Base-by-base conservation (phyloP, 1,284 basidiomycete genomes). In the Pseudozyma flocculosa region DNA sequence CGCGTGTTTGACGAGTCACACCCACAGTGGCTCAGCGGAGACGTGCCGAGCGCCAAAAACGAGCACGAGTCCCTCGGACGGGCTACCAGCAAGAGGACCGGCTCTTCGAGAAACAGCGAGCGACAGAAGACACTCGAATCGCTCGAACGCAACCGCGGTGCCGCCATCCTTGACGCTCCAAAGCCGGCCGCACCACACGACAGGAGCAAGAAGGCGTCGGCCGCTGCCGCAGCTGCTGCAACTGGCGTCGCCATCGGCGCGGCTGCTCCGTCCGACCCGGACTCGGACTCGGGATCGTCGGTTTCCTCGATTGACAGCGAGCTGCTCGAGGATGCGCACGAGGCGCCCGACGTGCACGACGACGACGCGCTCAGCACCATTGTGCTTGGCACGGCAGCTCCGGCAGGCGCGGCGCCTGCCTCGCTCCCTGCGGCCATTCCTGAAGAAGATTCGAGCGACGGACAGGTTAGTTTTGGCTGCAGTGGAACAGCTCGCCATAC, bases 321-420 rank as follows among this genome's bases (percentile, higher is more conserved):
- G 15, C 18, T 49, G 18, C 51, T 61, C 11, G 30, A 61, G 21
- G 62, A 57, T 43, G 62, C 58, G 19, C 41, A 41, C 34, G 54
- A 65, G 45, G 54, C 62, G 17, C 51, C 62, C 2, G 62, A 65
- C 30, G 58, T 61, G 21, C 62, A 54, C 36, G 62, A 61, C 24
- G 62, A 65, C 18, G 62, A 58, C 2, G 51, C 54, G 5, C 39
- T 50, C 18, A 43, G 54, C 5, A 38, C 48, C 32, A 48, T 65
- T 21, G 45, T 19, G 14, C 14, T 61, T 3, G 36, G 45, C 18
- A 57, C 57, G 44, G 26, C 48, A 10, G 34, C 21, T 7, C 40
- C 36, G 30, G 45, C 44, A 26, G 48, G 47, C 34, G 38, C 43
- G 23, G 37, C 37, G 15, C 8, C 37, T 4, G 37, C 37, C 4